These are phyloP conservation scores for Colletotrichum tropicale DNA, from an alignment of 2,329 filamentous ascomycete species.

Conservation along the genomic window DNA sequence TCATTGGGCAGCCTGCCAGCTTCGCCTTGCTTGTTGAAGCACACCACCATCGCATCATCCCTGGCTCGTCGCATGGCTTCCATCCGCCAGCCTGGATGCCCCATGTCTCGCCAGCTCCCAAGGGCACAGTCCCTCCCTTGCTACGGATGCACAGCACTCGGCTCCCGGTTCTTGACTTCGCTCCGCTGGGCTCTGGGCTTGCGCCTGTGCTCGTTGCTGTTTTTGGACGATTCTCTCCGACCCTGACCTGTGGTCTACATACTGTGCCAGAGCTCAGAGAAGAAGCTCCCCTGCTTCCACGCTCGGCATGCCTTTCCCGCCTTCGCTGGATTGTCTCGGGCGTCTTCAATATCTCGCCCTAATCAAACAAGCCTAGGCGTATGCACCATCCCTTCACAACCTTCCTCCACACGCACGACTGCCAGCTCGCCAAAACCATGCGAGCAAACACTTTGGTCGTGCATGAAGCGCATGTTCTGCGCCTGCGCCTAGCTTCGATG, in stretches of 20 bases:
- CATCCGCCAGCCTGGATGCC: background rate
- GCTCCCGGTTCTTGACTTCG: background rate
- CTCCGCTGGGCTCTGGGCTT: background rate
- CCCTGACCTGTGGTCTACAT: background rate
- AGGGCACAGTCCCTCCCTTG: constrained; percentile 12
- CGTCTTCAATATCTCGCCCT: constrained; percentile 20
- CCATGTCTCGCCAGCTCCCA: background rate
- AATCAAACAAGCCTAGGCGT: constrained; percentile 6
- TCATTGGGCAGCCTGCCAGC: background rate
- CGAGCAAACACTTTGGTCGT: background rate
- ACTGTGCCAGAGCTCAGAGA: background rate
- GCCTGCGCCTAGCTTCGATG: background rate
- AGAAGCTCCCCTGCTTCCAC: constrained; percentile 1
- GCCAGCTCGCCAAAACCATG: background rate
- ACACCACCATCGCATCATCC: background rate
- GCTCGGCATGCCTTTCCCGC: constrained; percentile 8
- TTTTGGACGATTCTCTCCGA: background rate
- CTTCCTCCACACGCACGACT: background rate
- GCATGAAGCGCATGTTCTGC: background rate
- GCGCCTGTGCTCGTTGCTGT: background rate
- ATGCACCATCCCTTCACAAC: constrained; percentile 12
- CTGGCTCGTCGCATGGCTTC: background rate
- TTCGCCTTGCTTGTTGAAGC: background rate
- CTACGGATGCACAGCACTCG: background rate
- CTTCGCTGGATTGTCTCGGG: constrained; percentile 16